Evolutionary conservation across 208 protist species (phyloP).

Genomic region (Crithidia expoeki): DNA sequence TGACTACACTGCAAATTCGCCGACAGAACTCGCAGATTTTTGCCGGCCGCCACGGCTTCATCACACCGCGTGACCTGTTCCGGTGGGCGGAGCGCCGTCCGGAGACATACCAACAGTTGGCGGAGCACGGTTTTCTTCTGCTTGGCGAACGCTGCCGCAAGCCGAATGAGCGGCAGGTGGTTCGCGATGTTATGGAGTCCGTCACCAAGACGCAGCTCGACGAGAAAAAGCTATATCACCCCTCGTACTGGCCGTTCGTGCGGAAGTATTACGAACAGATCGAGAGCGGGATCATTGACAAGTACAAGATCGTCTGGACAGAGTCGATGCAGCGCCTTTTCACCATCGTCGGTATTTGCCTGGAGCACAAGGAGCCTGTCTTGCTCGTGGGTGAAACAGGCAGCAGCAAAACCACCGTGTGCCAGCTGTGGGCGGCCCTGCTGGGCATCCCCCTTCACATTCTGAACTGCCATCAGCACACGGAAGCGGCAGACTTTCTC

Average conservation of each 20-base stretch:
- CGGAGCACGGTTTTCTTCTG: constrained; percentile 97
- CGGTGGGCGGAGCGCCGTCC: constrained; percentile 97
- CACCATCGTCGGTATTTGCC: constrained; percentile 94
- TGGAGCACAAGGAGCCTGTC: constrained; percentile 96
- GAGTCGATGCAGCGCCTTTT: constrained; percentile 96
- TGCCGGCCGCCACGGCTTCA: constrained; percentile 98
- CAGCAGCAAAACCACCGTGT: constrained; percentile 98
- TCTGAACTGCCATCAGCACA: constrained; percentile 99
- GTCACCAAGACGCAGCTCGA: constrained; percentile 74
- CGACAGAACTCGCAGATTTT: constrained; percentile 97
- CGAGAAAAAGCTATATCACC: constrained; percentile 74
- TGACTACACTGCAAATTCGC: constrained; percentile 95
- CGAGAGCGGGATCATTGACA: constrained; percentile 67
- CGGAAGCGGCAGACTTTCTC: constrained; percentile 99
- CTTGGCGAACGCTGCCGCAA: constrained; percentile 98
- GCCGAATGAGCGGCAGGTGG: constrained; percentile 93
- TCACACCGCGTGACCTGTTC: constrained; percentile 99
- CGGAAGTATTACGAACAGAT: constrained; percentile 68
- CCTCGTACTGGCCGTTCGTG: constrained; percentile 86
- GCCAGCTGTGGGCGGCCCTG: constrained; percentile 94
- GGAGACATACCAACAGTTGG: constrained; percentile 93
- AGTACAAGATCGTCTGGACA: constrained; percentile 97
- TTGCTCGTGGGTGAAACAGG: constrained; percentile 99
- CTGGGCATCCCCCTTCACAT: constrained; percentile 92
- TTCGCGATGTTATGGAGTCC: constrained; percentile 92